Base-by-base conservation (phyloP, 176 grass and related monocot species). In the Rhynchospora tenuis region DNA sequence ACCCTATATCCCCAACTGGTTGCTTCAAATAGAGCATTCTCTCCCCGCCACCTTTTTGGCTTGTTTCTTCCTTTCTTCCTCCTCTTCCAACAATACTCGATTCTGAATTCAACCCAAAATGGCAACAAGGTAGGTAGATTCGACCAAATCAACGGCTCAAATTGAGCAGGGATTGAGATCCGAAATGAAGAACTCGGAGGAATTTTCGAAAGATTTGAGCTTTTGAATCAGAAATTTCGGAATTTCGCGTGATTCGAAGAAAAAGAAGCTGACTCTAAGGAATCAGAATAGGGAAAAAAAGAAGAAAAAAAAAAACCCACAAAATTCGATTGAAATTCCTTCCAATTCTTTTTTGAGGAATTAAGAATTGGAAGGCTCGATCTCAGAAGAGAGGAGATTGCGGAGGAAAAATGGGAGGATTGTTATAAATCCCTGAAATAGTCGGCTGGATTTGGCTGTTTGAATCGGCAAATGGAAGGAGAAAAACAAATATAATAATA, bases 1-100 rank as follows among this genome's bases (percentile, higher is more conserved):
- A 84, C 83, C 84, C 86, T 83, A 94, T 73, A 94, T 87, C 73
- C 84, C 73, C 85, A 23, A 83, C 57, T 76, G 90, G 85, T 68
- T 92, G 90, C 90, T 90, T 94, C 84, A 94, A 87, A 84, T 92
- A 94, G 77, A 91, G 88, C 86, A 91, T 92, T 92, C 89, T 82
- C 84, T 81, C 62, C 84, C 44, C 68, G 43, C 82, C 83, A 72
- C 83, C 87, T 64, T 65, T 65, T 24, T 45, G 73, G 19, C 61
- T 81, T 61, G 19, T 33, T 38, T 20, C 83, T 60, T 33, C 50
- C 19, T 17, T n/a, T 46, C 52, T n/a, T 88, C 47, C 59, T 68
- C 23, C 67, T 84, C 76, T 45, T 73, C 54, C 87, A 74, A 78
- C 14, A 62, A 62, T 42, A 58, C 64, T 43, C 24, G 59, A 75